Base-by-base conservation (phyloP, 2,329 filamentous ascomycete species). In the Cladophialophora chaetospira region DNA sequence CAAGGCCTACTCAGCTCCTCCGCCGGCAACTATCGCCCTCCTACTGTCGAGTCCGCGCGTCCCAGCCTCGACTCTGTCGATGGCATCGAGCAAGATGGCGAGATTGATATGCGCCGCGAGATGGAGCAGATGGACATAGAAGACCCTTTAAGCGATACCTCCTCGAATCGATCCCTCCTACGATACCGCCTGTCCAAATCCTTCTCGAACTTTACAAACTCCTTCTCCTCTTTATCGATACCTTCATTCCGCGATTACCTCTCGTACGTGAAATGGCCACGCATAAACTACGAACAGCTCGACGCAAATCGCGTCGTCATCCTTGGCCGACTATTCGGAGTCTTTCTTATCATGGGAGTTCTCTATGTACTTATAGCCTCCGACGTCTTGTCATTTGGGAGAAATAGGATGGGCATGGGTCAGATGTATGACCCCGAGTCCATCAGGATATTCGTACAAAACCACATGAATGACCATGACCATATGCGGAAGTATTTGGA, bases 71-170 rank as follows among this genome's bases (percentile, higher is more conserved):
- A 81, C 66, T 83, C 82, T 59, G 77, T 77, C 47, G 73, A 70
- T 77, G 83, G 73, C 72, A 80, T 68, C 73, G 80, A 75, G 71
- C 71, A 77, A 72, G 65, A 76, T 77, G 74, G 88, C 63, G 77
- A 78, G 47, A 84, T 83, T 28, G 84, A 86, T 61, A 81, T 94
- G 66, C 85, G 89, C 61, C 82, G 88, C 64, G 89, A 94, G 73
- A 87, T 97, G 77, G 85, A 95, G 69, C 88, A 97, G 80, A 86
- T 96, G 81, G 91, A 95, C 65, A 84, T 95, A 38, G 83, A 91
- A 67, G 91, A 95, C 65, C 84, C 85, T 25, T 68, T 75, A 19
- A 65, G 58, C 29, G 65, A 69, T 50, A 61, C 57, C 15, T 71
- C 59, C 51, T 60, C 65, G 29, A 61, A 62, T 42, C 72, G 72